Evolutionary conservation across 1,284 basidiomycete species (phyloP).

Genomic region (Sparassis latifolia): DNA sequence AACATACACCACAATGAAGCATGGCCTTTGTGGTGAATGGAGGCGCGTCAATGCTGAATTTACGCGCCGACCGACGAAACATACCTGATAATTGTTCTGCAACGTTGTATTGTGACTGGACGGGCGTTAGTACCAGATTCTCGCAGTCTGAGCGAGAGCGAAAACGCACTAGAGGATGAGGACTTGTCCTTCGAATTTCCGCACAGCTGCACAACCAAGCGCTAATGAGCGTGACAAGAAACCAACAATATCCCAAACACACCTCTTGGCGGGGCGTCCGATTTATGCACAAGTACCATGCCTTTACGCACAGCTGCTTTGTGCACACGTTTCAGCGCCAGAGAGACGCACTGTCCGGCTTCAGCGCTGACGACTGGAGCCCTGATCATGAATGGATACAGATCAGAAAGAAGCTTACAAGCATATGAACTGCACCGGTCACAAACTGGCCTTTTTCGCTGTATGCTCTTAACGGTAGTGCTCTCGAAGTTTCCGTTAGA

Average conservation of each 20-base stretch:
- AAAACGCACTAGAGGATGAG: conserved; percentile 68
- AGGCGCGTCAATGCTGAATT: not conserved
- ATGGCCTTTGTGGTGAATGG: conserved; percentile 48
- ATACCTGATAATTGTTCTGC: conserved; percentile 82
- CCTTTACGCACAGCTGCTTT: conserved; percentile 86
- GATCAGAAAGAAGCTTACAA: not conserved
- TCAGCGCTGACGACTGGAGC: conserved; percentile 82
- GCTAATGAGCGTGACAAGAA: not conserved
- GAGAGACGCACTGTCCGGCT: conserved; percentile 92
- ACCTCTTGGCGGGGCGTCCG: conserved; percentile 77
- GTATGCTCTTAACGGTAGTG: conserved; percentile 86
- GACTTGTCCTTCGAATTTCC: conserved; percentile 80
- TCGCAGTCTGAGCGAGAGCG: not conserved
- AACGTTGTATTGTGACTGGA: conserved; percentile 85
- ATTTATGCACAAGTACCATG: conserved; percentile 85
- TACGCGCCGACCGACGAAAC: conserved; percentile 15
- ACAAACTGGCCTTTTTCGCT: conserved; percentile 70
- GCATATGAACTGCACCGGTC: not conserved
- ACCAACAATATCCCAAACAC: conserved; percentile 5
- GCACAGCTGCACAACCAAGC: conserved; percentile 45
- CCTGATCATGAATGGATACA: conserved; percentile 29
- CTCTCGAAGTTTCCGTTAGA: conserved; percentile 85
- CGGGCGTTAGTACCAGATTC: conserved; percentile 14
- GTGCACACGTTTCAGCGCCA: conserved; percentile 88
- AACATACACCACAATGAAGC: conserved; percentile 75